Base-by-base conservation (phyloP, 192 early-diverging fungal genomes). In the Backusella morwellensis region DNA sequence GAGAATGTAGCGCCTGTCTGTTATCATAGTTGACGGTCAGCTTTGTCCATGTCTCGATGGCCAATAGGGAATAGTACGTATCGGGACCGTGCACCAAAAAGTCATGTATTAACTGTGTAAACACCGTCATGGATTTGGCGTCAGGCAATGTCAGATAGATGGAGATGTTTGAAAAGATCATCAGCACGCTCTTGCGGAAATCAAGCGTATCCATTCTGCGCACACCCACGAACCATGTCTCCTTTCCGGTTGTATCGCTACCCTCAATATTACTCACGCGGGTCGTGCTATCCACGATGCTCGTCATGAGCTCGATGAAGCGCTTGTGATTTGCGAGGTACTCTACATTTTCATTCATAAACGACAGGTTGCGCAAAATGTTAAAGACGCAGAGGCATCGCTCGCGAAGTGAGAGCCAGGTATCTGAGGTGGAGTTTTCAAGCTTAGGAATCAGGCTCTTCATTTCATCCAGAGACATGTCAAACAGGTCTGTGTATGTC, bases 161-260 rank as follows among this genome's bases (percentile, higher is more conserved):
- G 1, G 82, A 86, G 52, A 93, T 87, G 56, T 92, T 90, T 47
- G 90, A 89, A 72, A 92, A 81, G 36, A 92, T 90, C 19, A 89
- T 88, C 12, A 92, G 71, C 4, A 88, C 83, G 52, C 87, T 92
- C 75, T 93, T 93, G 9, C 92, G 86, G 56, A 88, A 85, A 63
- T 92, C 91, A 21, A 93, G 77, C 2, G 86, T 85, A 76, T 86
- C 79, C 81, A 81, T 83, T 41, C 74, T 54, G 29, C 82, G 82
- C 23, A 83, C 47, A 47, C 76, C 76, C 21, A 83, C 78, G 68
- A 78, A 83, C 77, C 81, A 78, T 8, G 78, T 77, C 15, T 73
- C 47, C 2, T 59, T 21, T 36, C 68, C 17, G 7, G 66, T 35
- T 3, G 67, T 41, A 9, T 79, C 73, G 12, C 74, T 29, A 35